Percentiles rank a stretch among this genome's conserved stretches.
phyloP scores from a whole-genome alignment of 805 yeast species.

The Torulaspora microellipsoides region DNA sequence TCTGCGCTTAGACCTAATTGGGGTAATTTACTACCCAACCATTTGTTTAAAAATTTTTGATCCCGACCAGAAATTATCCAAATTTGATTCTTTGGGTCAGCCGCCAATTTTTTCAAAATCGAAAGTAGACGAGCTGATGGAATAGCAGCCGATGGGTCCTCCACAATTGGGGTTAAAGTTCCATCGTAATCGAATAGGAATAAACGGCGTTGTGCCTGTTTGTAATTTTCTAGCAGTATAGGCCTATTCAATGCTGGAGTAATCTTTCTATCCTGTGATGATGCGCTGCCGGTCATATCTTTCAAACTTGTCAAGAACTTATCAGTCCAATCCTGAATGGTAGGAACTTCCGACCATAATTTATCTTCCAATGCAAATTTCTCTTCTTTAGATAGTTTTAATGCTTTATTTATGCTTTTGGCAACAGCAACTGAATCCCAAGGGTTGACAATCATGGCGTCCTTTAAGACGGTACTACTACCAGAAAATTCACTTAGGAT shows the following conservation, averaged over 20 bases:
- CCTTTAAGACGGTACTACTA: conserved; percentile 62
- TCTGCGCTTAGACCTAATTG: conserved; percentile 87
- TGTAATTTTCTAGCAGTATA: conserved; percentile 53
- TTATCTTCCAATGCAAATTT: conserved; percentile 45
- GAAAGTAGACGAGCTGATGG: conserved; percentile 71
- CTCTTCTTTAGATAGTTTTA: conserved; percentile 48
- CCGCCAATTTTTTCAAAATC: conserved; percentile 54
- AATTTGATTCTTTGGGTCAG: conserved; percentile 77
- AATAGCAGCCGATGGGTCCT: conserved; percentile 97
- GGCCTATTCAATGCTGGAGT: conserved; percentile 84
- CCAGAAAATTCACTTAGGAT: conserved; percentile 93
- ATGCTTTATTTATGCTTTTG: conserved; percentile 66
- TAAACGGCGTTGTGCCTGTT: conserved; percentile 59
- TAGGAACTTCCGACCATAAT: conserved; percentile 61
- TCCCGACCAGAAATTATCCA: conserved; percentile 98
- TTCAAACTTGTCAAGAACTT: conserved; percentile 49
- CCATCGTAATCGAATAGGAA: conserved; percentile 97
- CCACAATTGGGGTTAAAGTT: conserved; percentile 91
- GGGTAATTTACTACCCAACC: conserved; percentile 68
- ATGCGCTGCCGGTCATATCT: conserved; percentile 37
- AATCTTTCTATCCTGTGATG: conserved; percentile 38
- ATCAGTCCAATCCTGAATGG: conserved; percentile 78
- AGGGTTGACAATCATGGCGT: conserved; percentile 85
- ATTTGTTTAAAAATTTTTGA: conserved; percentile 78
- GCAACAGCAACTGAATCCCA: conserved; percentile 97